Evolutionary conservation across 495 filamentous ascomycete species (phyloP).

Genomic region (Penicillium macrosclerotiorum): DNA sequence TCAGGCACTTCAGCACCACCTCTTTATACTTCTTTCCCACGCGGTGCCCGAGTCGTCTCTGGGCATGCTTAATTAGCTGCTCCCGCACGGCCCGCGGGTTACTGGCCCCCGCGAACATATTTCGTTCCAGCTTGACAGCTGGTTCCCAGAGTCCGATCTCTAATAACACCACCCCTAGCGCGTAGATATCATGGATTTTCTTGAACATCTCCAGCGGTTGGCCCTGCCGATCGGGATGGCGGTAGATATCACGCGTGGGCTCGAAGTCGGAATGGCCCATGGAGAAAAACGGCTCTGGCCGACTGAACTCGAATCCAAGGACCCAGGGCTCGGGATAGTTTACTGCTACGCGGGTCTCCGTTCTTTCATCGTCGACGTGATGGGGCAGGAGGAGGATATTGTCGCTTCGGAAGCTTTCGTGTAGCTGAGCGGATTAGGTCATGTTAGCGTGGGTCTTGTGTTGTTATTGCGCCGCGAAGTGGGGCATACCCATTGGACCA

Average conservation of each 20-base stretch:
- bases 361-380: neutral
- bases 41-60: neutral
- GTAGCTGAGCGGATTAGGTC: neutral
- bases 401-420: slow-evolving; percentile 7
- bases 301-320: slow-evolving; percentile 4
- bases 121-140: slow-evolving; percentile 1
- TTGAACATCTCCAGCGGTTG: slow-evolving; percentile 5
- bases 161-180: neutral
- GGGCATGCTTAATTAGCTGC: slow-evolving; percentile 2
- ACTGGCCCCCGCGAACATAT: neutral
- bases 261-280: slow-evolving; percentile 4
- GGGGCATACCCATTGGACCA: slow-evolving; percentile 1
- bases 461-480: neutral
- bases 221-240: slow-evolving; percentile 4
- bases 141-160: slow-evolving; percentile 4
- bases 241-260: slow-evolving; percentile 3
- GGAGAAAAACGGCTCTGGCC: slow-evolving; percentile 1
- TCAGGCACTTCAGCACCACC: slow-evolving; percentile 1
- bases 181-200: slow-evolving; percentile 5
- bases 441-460: neutral
- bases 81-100: neutral
- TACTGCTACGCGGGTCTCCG: neutral
- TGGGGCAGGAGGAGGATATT: slow-evolving; percentile 1
- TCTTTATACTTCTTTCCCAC: slow-evolving; percentile 2
- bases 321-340: slow-evolving; percentile 4